phyloP scores from a whole-genome alignment of 2,329 filamentous ascomycete species.

The Chaetomiaceae sp. region DNA sequence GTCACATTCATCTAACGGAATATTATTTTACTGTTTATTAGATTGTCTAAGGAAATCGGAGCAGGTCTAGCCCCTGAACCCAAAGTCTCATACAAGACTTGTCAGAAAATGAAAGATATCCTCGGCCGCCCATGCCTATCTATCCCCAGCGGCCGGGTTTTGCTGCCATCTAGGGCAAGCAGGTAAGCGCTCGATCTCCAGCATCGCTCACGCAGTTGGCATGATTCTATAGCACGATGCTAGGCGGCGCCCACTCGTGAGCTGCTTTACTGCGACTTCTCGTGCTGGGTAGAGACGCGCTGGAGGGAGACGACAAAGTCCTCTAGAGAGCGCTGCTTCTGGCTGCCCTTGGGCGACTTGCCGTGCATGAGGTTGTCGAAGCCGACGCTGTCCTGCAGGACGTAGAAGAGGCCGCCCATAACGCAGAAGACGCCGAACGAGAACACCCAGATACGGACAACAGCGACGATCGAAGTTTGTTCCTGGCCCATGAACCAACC shows the following conservation, averaged over 20 bases:
- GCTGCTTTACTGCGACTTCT: slow-evolving; percentile 68
- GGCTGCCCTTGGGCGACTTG: slow-evolving; percentile 74
- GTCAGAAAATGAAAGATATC: slow-evolving; percentile 19
- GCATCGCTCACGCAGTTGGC: not conserved
- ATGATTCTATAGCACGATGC: not conserved
- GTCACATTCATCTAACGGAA: slow-evolving; percentile 1
- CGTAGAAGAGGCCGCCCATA: slow-evolving; percentile 64
- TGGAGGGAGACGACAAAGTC: slow-evolving; percentile 89
- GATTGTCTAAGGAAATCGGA: slow-evolving; percentile 22
- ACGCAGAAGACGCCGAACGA: slow-evolving; percentile 74
- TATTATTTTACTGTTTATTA: slow-evolving; percentile 25
- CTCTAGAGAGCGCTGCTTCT: slow-evolving; percentile 80
- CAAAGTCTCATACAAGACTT: slow-evolving; percentile 20
- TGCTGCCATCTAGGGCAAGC: slow-evolving; percentile 8
- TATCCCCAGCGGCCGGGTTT: slow-evolving; percentile 2
- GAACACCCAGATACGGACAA: slow-evolving; percentile 88
- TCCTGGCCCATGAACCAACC: slow-evolving; percentile 70
- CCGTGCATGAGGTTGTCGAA: slow-evolving; percentile 95
- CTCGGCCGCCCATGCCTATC: slow-evolving; percentile 17
- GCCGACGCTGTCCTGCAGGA: slow-evolving; percentile 72
- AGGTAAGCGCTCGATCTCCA: slow-evolving; percentile 4
- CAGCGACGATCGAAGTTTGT: slow-evolving; percentile 72
- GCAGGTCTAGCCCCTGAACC: slow-evolving; percentile 15
- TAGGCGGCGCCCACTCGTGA: not conserved
- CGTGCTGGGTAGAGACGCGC: slow-evolving; percentile 86